Conservation (phyloP, 371 early-diverging fungal species). For the Apophysomyces elegans region DNA sequence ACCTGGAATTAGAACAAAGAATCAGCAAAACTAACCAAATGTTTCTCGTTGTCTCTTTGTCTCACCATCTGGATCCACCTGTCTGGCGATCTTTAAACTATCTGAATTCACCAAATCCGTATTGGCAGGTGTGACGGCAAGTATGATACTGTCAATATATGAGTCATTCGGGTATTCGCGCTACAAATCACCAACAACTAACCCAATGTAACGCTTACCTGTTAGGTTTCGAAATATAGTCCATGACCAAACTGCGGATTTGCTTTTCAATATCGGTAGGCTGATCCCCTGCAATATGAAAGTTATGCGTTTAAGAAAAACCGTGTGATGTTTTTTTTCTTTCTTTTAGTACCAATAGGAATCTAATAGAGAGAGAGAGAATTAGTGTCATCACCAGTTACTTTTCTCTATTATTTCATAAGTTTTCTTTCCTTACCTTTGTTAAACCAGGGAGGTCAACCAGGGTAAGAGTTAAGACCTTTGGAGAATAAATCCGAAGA, state of each 20-base stretch:
- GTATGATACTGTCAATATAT: constrained; percentile 71
- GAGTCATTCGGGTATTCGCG: not conserved
- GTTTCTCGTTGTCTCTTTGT: not conserved
- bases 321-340: constrained; percentile 12
- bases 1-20: constrained; percentile 25
- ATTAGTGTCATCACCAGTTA: not conserved
- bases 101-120: constrained; percentile 94
- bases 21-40: not conserved
- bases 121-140: constrained; percentile 95
- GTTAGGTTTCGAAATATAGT: constrained; percentile 88
- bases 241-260: constrained; percentile 81
- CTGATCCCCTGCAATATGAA: constrained; percentile 70
- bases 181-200: constrained; percentile 24
- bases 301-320: not conserved
- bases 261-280: constrained; percentile 90
- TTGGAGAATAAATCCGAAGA: constrained; percentile 83
- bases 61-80: constrained; percentile 85
- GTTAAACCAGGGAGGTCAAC: constrained; percentile 96
- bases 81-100: constrained; percentile 89
- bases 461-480: constrained; percentile 89
- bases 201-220: constrained; percentile 45
- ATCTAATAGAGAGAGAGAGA: constrained; percentile 24
- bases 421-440: constrained; percentile 58
- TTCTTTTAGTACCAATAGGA: constrained; percentile 43
- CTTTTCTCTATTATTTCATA: no score